Evolutionary conservation across 805 yeast genomes (phyloP), one percentile per base, ranked within the genome.

Genomic region (Metschnikowia vanudenii): DNA sequence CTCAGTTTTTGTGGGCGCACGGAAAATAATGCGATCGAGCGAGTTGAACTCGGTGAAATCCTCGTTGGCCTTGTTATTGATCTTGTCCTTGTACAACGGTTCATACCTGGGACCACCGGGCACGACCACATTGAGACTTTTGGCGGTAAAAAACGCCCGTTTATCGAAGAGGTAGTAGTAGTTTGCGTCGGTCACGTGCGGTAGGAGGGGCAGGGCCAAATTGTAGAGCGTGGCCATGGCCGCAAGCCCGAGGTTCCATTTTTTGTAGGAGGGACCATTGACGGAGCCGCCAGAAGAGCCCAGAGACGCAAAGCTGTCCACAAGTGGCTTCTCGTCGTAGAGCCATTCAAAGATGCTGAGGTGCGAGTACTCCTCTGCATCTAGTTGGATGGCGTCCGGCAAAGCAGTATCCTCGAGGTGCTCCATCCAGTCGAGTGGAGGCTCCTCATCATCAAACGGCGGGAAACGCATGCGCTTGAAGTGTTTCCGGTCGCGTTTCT

Each of bases 81-180:
- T 69, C 40, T 61, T 62, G 43, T 84, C 87, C 50, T 83, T 81
- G 66, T 75, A 81, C 13, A 91, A 66, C 0, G 96, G 96, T 67
- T 91, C 98, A 65, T 90, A 94, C 61, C 85, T 88, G 11, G 99
- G 98, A 0, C 99, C 99, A 11, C 96, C 96, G 0, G 97, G 97
- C 29, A 94, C 73, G 1, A 96, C 85, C 37, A 84, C 76, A 58
- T 91, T 89, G 41, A 94, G 73, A 8, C 96, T 92, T 60, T 94
- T 94, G 0, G 98, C 96, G 0, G 97, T 91, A 63, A 85, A 80
- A 54, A 94, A 88, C 0, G 97, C 75, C 45, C 84, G 75, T 47
- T 80, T 81, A 56, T 91, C 90, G 62, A 91, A 92, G 33, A 90
- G 66, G 57, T 86, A 85, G 49, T 67, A 76, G 56, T 78, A 79